Evolutionary conservation across 2,329 filamentous ascomycete genomes (phyloP).

Genomic region (Xylaria arbuscula): DNA sequence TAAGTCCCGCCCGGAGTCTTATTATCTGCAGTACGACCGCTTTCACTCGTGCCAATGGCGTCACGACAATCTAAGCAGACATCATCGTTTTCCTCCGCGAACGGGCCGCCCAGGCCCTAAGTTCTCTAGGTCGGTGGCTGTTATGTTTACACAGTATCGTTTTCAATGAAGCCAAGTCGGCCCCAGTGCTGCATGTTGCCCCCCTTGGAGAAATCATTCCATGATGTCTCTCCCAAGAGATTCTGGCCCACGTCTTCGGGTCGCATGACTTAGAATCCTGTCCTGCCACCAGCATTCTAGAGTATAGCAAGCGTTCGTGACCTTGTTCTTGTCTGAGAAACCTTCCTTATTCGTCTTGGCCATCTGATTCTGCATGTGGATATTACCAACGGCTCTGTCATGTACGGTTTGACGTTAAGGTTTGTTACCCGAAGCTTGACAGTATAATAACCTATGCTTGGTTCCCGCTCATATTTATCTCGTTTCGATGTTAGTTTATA

Average conservation of each 20-base stretch:
- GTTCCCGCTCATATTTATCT: conserved; percentile 30
- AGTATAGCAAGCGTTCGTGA: conserved; percentile 40
- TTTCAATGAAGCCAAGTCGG: conserved; percentile 34
- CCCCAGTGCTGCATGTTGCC: conserved; percentile 20
- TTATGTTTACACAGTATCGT: conserved; percentile 22
- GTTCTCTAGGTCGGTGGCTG: conserved; percentile 32
- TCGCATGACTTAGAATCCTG: conserved; percentile 46
- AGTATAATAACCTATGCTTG: conserved; percentile 37
- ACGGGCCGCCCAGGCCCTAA: conserved; percentile 20
- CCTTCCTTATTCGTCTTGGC: conserved; percentile 48
- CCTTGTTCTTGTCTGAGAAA: conserved; percentile 42
- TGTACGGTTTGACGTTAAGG: conserved; percentile 24
- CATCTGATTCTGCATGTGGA: conserved; percentile 44
- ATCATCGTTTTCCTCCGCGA: conserved; percentile 14
- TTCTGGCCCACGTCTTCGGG: conserved; percentile 33
- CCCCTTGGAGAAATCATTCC: conserved; percentile 26
- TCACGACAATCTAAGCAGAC: conserved; percentile 31
- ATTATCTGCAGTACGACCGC: conserved; percentile 27
- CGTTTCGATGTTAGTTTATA: conserved; percentile 37
- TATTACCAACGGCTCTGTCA: conserved; percentile 27
- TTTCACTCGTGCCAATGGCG: conserved; percentile 25
- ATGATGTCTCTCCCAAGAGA: conserved; percentile 32
- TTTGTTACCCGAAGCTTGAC: conserved; percentile 36
- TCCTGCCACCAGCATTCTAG: conserved; percentile 39
- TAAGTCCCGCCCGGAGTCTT: conserved; percentile 24